phyloP scores from a whole-genome alignment of 148 eudicot genomes.

The Mesembryanthemum crystallinum region DNA sequence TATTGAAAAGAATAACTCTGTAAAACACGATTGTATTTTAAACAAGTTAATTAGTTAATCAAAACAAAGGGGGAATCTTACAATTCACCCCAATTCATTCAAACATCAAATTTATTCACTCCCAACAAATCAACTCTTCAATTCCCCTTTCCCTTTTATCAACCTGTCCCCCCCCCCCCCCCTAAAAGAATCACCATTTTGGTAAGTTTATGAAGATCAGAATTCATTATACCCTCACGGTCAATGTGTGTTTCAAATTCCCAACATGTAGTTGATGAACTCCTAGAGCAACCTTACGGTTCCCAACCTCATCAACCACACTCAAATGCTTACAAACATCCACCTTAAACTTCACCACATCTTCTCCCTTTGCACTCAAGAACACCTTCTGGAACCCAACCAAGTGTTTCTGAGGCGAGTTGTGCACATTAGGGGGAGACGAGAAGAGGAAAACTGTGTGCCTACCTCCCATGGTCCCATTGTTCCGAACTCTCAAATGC shows the following conservation, averaged over 20 bases:
- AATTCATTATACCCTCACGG: conserved; percentile 33
- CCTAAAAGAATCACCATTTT: conserved; percentile 21
- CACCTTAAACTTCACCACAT: conserved; percentile 49
- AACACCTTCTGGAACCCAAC: conserved; percentile 66
- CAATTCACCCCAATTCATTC: conserved; percentile 23
- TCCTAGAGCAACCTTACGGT: conserved; percentile 63
- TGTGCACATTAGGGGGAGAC: conserved; percentile 59
- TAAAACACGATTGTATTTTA: background rate
- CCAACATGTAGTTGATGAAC: conserved; percentile 73
- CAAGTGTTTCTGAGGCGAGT: conserved; percentile 72
- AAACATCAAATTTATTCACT: background rate
- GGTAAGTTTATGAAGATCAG: background rate
- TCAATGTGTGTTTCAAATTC: conserved; percentile 52
- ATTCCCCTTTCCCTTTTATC: background rate
- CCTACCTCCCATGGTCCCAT: conserved; percentile 51
- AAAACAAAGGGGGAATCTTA: conserved; percentile 26
- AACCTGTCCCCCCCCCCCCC: background rate
- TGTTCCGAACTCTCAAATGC: conserved; percentile 55
- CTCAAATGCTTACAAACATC: conserved; percentile 88
- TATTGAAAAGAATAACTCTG: too few species aligned
- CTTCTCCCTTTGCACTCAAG: conserved; percentile 51
- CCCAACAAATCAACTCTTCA: background rate
- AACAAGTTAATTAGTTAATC: conserved; percentile 9
- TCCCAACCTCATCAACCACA: conserved; percentile 66
- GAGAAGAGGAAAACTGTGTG: conserved; percentile 68